These are phyloP conservation scores for Trichocomaceae sp. DNA, from an alignment of 2,329 filamentous ascomycete genomes.

Conservation along the genomic window DNA sequence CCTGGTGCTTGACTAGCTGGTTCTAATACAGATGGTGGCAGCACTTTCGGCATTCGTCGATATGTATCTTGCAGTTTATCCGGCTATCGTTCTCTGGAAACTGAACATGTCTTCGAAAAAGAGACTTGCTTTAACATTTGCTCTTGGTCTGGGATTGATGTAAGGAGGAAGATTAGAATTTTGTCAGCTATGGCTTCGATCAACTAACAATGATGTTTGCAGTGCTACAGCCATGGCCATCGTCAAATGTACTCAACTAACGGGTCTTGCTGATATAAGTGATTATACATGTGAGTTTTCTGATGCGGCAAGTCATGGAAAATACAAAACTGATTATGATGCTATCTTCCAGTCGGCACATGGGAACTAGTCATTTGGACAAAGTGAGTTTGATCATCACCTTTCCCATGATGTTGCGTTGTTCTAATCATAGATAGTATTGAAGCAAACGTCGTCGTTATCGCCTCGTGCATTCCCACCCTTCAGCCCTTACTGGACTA, in stretches of 20 bases:
- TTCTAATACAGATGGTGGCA: constrained; percentile 10
- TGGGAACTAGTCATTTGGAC: constrained; percentile 43
- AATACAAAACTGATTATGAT: constrained; percentile 6
- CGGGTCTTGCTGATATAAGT: constrained; percentile 19
- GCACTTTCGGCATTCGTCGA: constrained; percentile 25
- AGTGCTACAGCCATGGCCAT: constrained; percentile 27
- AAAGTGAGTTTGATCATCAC: constrained; percentile 30
- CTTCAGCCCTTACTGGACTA: constrained; percentile 27
- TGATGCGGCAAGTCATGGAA: no score
- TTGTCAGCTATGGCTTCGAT: not conserved
- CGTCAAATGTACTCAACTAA: constrained; percentile 26
- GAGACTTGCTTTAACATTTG: constrained; percentile 20
- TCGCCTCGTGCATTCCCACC: constrained; percentile 31
- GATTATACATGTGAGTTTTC: constrained; percentile 32
- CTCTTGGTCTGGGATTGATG: constrained; percentile 23
- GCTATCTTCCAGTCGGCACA: constrained; percentile 26
- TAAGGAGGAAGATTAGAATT: constrained; percentile 12
- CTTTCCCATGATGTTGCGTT: not conserved
- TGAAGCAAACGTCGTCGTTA: constrained; percentile 28
- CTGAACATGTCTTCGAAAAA: constrained; percentile 23
- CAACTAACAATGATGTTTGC: not conserved
- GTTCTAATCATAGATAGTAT: constrained; percentile 17
- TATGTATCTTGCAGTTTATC: constrained; percentile 24
- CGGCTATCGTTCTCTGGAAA: constrained; percentile 21
- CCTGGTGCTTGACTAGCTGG: not conserved